Base-by-base conservation (phyloP, 768 basidiomycete species). In the Suillus variegatus region DNA sequence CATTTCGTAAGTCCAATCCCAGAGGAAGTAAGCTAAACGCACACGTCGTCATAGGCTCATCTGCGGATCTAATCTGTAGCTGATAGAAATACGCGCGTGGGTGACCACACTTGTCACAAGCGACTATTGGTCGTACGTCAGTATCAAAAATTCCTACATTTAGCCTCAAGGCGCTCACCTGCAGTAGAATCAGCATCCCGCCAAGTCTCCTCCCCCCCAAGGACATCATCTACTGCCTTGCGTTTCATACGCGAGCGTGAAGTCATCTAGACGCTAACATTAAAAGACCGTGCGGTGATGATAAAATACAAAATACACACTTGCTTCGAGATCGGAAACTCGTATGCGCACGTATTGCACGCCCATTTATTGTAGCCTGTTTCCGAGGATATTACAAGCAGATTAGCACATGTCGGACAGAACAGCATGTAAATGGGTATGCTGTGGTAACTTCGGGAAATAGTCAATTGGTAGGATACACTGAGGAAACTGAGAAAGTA, bases 151-250 rank as follows among this genome's bases (percentile, higher is more conserved):
- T 58, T 28, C 16, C 40, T 18, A 6, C 6, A 25, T 28, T 6
- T 7, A 32, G 32, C 6, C 32, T 32, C 32, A 32, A 32, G 18
- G 41, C 18, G 20, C 82, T 62, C 47, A 93, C 94, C 88, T 70
- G 88, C 83, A 0, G 92, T 94, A 55, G 89, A 87, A 76, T 97
- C 96, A 5, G 95, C 96, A 76, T 97, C 93, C 63, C 90, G 91
- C 94, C 96, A 97, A 78, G 88, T 89, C 66, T 94, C 94, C 40
- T 93, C 94, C 4, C 94, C 95, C 61, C 97, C 97, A 36, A 99
- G 82, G 6, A 99, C 96, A 72, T 99, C 97, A 74, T 99, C 97
- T 14, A 95, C 90, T 69, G 89, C 86, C 72, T 99, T 99, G 22
- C 93, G 85, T 69, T 89, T 89, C 61, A 97, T 82, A 63, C 87